Evolutionary conservation across 2,329 filamentous ascomycete genomes (phyloP), one percentile per base, ranked within the genome.

Genomic region (Calonectria henricotiae): DNA sequence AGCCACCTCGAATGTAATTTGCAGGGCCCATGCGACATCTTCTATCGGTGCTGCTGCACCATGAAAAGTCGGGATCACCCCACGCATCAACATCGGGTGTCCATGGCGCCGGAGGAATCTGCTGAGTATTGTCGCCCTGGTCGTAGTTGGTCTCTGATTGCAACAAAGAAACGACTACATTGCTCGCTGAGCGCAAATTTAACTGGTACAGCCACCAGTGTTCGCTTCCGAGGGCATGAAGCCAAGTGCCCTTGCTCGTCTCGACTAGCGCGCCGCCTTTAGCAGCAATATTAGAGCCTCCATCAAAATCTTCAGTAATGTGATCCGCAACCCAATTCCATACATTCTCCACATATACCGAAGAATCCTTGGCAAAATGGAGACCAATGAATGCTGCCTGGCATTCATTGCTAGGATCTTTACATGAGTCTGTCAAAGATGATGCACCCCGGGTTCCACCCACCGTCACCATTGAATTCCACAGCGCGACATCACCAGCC

Each of bases 171-270:
- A 87, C 81, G 65, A 87, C 82, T 9, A 90, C 84, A 69, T 88
- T 88, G 65, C 81, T 76, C 1, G 88, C 87, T 41, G 81, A 80
- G 58, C 83, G 81, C 62, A 90, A 78, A 71, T 89, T 87, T 73
- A 89, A 86, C 79, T 90, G 87, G 80, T 90, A 91, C 58, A 90
- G 79, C 78, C 86, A 86, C 80, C 85, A 86, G 78, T 91, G 89
- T 80, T 91, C 89, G 54, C 83, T 86, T 3, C 88, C 86, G 55
- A 79, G 37, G 6, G 75, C 79, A 49, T 77, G 74, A 41, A 90
- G 80, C 89, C 88, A 90, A 25, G 85, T 87, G 2, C 86, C 85
- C 7, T 82, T 80, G 17, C 82, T 83, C 17, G 83, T 83, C 73
- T 88, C 84, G 15, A 58, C 35, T 2, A 58, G 20, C 3, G 51